A percentile compares a stretch with the other conserved stretches of the same genome.
phyloP scores from a whole-genome alignment of 257 asterid species.

The Plantago major region DNA sequence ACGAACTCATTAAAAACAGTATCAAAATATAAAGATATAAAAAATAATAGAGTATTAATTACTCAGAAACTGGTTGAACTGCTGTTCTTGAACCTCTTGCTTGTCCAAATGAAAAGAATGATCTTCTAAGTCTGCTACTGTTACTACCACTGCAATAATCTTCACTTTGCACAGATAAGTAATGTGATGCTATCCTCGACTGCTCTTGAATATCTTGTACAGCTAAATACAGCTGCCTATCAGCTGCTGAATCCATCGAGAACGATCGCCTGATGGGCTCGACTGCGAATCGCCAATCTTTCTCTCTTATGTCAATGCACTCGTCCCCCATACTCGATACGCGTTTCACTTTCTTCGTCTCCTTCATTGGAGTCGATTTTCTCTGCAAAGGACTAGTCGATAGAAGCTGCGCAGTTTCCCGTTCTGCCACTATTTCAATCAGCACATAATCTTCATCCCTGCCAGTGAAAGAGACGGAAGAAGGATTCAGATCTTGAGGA shows the following conservation, averaged over 20 bases:
- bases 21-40: neutral
- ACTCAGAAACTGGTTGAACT: constrained; percentile 45
- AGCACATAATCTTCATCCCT: constrained; percentile 71
- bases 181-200: neutral
- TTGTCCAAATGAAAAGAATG: constrained; percentile 79
- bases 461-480: constrained; percentile 19
- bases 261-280: constrained; percentile 82
- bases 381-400: constrained; percentile 34
- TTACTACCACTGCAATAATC: constrained; percentile 29
- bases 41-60: neutral
- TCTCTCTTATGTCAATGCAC: constrained; percentile 52
- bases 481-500: constrained; percentile 26
- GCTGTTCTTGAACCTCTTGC: constrained; percentile 69
- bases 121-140: constrained; percentile 47
- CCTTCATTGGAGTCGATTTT: constrained; percentile 30
- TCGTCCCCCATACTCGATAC: constrained; percentile 76
- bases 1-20: neutral
- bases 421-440: constrained; percentile 48
- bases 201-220: constrained; percentile 55
- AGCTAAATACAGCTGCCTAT: constrained; percentile 53
- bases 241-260: constrained; percentile 87
- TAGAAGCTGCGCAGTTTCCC: constrained; percentile 30
- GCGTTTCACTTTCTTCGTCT: constrained; percentile 28
- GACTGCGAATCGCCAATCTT: constrained; percentile 50
- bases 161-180: constrained; percentile 24